phyloP scores from a whole-genome alignment of 202 grass and related monocot genomes.

The Saccharum hybrid region DNA sequence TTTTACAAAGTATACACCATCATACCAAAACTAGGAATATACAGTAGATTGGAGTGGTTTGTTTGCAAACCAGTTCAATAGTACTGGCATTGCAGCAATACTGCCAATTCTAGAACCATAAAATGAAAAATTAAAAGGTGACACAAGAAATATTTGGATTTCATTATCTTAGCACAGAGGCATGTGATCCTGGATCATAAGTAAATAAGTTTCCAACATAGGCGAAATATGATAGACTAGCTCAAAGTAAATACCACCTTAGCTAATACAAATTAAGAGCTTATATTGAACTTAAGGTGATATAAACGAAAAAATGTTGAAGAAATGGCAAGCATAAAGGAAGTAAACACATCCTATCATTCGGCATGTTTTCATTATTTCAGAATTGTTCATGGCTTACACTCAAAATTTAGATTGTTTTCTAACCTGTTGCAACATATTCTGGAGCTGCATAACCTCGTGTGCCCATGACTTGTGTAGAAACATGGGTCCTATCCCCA shows the following conservation, averaged over 20 bases:
- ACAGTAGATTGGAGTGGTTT: background rate
- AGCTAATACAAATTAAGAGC: constrained; percentile 11
- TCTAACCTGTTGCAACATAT: constrained; percentile 83
- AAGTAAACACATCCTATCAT: background rate
- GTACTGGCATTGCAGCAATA: background rate
- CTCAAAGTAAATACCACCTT: background rate
- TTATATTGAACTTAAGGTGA: constrained; percentile 15
- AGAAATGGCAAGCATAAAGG: background rate
- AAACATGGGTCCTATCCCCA: constrained; percentile 87
- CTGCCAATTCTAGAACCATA: background rate
- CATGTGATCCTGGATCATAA: background rate
- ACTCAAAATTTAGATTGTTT: background rate
- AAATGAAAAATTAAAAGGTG: background rate
- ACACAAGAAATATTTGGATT: background rate
- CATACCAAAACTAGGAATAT: constrained; percentile 1
- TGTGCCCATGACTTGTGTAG: constrained; percentile 89
- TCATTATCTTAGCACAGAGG: background rate
- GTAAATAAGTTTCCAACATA: background rate
- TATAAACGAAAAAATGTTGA: constrained; percentile 8
- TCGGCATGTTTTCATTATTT: background rate
- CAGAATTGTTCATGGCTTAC: background rate
- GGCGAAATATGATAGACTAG: background rate
- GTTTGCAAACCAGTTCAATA: constrained; percentile 1
- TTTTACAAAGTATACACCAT: constrained; percentile 7
- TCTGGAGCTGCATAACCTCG: constrained; percentile 92